Evolutionary conservation across 805 yeast species (phyloP).

Genomic region (Kazachstania viticola): DNA sequence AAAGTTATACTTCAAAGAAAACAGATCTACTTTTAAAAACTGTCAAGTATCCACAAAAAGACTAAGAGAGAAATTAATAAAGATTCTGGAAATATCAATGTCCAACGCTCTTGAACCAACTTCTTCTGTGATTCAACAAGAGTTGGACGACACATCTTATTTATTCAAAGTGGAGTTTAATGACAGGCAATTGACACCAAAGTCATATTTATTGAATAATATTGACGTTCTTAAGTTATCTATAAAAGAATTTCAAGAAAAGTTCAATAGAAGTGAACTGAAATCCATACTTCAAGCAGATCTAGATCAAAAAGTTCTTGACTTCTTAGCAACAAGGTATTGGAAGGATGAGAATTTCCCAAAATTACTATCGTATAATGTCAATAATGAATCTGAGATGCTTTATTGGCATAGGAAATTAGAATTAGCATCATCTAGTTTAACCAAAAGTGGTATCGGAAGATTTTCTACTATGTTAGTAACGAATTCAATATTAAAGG

Average conservation of each 20-base stretch:
- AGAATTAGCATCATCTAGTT: constrained; percentile 69
- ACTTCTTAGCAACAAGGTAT: constrained; percentile 77
- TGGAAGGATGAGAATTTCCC: constrained; percentile 58
- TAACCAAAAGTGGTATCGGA: constrained; percentile 91
- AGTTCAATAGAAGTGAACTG: constrained; percentile 74
- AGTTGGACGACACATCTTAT: constrained; percentile 85
- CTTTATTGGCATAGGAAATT: constrained; percentile 79
- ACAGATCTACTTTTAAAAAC: constrained; percentile 46
- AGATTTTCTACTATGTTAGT: constrained; percentile 74
- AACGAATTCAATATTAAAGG: constrained; percentile 68
- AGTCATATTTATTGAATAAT: constrained; percentile 85
- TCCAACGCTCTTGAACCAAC: constrained; percentile 82
- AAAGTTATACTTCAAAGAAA: constrained; percentile 46
- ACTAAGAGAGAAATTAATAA: constrained; percentile 71
- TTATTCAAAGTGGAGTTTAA: constrained; percentile 93
- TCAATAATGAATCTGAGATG: constrained; percentile 41
- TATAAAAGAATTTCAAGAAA: constrained; percentile 74
- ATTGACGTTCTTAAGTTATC: constrained; percentile 77
- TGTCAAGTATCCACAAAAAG: constrained; percentile 67
- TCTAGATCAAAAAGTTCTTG: constrained; percentile 80
- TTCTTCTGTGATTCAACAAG: constrained; percentile 72
- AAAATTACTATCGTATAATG: constrained; percentile 35
- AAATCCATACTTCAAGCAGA: constrained; percentile 68
- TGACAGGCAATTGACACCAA: constrained; percentile 88
- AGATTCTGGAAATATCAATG: constrained; percentile 84